phyloP scores from a whole-genome alignment of 176 grass and related monocot species.

The Lolium perenne region DNA sequence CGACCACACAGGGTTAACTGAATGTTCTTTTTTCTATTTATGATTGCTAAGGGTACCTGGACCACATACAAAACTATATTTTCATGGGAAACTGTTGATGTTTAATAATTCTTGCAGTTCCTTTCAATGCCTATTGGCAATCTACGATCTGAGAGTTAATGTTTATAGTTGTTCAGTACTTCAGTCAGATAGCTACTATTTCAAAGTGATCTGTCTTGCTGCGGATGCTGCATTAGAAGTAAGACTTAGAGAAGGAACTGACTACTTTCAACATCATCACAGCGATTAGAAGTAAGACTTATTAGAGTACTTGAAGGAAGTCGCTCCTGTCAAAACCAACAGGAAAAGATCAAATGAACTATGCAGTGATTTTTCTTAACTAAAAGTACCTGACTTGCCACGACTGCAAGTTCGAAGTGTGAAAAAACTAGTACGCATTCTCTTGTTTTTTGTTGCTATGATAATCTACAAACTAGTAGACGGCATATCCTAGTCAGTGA shows the following conservation, averaged over 20 bases:
- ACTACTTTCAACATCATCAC: no score
- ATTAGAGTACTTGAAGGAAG: not conserved
- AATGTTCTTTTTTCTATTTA: constrained; percentile 2
- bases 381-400: not conserved
- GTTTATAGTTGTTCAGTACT: not conserved
- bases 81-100: not conserved
- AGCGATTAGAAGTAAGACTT: not conserved
- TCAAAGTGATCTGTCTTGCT: not conserved
- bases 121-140: not conserved
- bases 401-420: not conserved
- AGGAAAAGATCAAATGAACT: constrained; percentile 19
- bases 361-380: not conserved
- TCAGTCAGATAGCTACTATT: not conserved
- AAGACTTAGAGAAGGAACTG: not conserved
- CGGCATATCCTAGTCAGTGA: not conserved
- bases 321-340: not conserved
- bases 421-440: not conserved
- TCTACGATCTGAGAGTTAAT: not conserved
- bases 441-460: not conserved
- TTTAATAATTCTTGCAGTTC: not conserved
- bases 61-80: not conserved
- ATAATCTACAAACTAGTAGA: constrained; percentile 1
- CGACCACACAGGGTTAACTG: not conserved
- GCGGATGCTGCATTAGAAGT: not conserved
- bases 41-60: not conserved